These are phyloP conservation scores for Blastobotrys terrestris DNA, from an alignment of 805 yeast species.

Conservation along the genomic window DNA sequence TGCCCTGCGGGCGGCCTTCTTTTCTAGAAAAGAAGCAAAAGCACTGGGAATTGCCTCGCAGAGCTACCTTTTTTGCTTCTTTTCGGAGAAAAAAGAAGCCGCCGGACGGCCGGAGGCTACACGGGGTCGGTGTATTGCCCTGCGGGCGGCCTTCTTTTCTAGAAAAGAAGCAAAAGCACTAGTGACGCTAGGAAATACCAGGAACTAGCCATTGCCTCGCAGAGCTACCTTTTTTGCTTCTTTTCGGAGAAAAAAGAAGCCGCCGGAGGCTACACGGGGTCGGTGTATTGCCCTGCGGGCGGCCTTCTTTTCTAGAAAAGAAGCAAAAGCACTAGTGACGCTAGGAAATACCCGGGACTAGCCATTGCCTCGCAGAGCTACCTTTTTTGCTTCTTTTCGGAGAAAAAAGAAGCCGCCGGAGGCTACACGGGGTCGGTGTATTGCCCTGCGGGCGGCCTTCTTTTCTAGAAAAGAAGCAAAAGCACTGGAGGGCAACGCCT, in stretches of 20 bases:
- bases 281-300: neutral
- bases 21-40: no score
- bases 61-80: neutral
- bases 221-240: neutral
- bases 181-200: no score
- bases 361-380: neutral
- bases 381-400: neutral
- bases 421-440: neutral
- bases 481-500: neutral
- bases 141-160: neutral
- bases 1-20: slow-evolving; percentile 1
- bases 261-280: neutral
- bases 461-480: neutral
- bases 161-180: neutral
- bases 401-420: neutral
- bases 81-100: neutral
- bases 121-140: neutral
- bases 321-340: neutral
- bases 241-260: neutral
- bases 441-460: neutral
- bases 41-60: neutral
- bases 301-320: neutral
- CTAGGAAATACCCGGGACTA: no score
- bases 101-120: neutral
- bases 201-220: neutral